Evolutionary conservation across 1,284 basidiomycete genomes (phyloP).

Genomic region (Naganishia cerealis): DNA sequence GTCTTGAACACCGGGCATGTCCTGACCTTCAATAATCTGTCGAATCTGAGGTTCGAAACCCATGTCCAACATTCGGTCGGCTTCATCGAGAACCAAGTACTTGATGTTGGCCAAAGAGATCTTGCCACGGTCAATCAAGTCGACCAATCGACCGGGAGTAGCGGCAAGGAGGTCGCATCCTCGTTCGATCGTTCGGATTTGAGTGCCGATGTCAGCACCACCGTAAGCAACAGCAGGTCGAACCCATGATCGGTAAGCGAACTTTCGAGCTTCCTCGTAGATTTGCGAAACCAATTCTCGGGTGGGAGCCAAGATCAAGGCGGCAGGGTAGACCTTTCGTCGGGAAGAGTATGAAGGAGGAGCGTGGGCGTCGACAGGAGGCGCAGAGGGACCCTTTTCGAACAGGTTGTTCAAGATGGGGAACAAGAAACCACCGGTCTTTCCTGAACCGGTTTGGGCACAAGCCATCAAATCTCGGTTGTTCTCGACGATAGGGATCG

Average conservation of each 20-base stretch:
- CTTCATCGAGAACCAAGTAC: slow-evolving; percentile 98
- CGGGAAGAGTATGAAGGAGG: slow-evolving; percentile 63
- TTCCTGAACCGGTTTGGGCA: slow-evolving; percentile 99
- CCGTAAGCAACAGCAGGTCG: slow-evolving; percentile 98
- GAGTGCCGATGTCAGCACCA: slow-evolving; percentile 94
- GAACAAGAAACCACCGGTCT: slow-evolving; percentile 98
- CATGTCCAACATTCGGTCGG: slow-evolving; percentile 99
- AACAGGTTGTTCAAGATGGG: slow-evolving; percentile 96
- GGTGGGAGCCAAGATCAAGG: slow-evolving; percentile 93
- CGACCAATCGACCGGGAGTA: slow-evolving; percentile 97
- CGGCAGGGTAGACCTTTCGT: slow-evolving; percentile 92
- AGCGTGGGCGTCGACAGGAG: slow-evolving; percentile 61
- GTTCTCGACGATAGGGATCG: slow-evolving; percentile 92
- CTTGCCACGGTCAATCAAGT: slow-evolving; percentile 94
- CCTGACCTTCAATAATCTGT: slow-evolving; percentile 94
- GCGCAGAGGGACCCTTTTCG: slow-evolving; percentile 71
- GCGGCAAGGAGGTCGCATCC: slow-evolving; percentile 96
- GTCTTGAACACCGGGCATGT: slow-evolving; percentile 90
- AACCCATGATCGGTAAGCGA: slow-evolving; percentile 99
- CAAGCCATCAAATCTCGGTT: slow-evolving; percentile 96
- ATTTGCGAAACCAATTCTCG: slow-evolving; percentile 99
- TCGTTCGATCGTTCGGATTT: slow-evolving; percentile 90
- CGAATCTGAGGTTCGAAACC: slow-evolving; percentile 99
- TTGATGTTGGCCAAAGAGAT: slow-evolving; percentile 96
- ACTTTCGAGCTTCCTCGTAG: slow-evolving; percentile 98